Evolutionary conservation across 441 rosid species (phyloP).

Genomic region (Arabidopsis hybrid): DNA sequence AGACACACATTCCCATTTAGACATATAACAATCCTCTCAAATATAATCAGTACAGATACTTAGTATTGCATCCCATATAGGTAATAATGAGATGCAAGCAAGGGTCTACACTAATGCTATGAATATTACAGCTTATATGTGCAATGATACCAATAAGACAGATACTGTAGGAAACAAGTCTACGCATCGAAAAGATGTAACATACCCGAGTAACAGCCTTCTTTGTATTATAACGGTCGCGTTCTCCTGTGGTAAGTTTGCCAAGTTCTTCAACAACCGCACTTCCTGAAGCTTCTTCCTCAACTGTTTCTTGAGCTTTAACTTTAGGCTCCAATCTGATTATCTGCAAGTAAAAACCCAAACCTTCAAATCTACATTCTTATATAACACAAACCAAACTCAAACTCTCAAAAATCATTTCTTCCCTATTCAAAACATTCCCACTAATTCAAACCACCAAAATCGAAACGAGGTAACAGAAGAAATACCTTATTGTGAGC

Average conservation of each 20-base stretch:
- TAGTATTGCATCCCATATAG: background rate
- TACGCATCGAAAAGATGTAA: background rate
- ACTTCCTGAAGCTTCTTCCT: slow-evolving; percentile 48
- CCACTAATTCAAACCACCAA: slow-evolving; percentile 3
- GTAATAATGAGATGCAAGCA: slow-evolving; percentile 1
- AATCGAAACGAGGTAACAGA: background rate
- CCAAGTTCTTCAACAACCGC: slow-evolving; percentile 45
- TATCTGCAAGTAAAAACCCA: slow-evolving; percentile 52
- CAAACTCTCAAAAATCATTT: slow-evolving; percentile 10
- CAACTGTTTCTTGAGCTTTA: slow-evolving; percentile 39
- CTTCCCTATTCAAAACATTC: background rate
- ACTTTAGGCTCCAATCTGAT: slow-evolving; percentile 79
- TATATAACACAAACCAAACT: slow-evolving; percentile 1
- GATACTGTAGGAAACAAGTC: background rate
- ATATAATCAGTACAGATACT: background rate
- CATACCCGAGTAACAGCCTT: slow-evolving; percentile 55
- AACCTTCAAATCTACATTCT: slow-evolving; percentile 8
- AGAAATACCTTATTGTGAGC: slow-evolving; percentile 73
- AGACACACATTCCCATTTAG: slow-evolving; percentile 4
- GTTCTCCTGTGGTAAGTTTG: slow-evolving; percentile 17
- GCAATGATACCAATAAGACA: slow-evolving; percentile 1
- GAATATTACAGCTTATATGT: background rate
- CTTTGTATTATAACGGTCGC: slow-evolving; percentile 55
- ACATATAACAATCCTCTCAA: slow-evolving; percentile 3
- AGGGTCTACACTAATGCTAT: background rate